Base-by-base conservation (phyloP, 768 basidiomycete genomes). In the Phlebiopsis gigantea region DNA sequence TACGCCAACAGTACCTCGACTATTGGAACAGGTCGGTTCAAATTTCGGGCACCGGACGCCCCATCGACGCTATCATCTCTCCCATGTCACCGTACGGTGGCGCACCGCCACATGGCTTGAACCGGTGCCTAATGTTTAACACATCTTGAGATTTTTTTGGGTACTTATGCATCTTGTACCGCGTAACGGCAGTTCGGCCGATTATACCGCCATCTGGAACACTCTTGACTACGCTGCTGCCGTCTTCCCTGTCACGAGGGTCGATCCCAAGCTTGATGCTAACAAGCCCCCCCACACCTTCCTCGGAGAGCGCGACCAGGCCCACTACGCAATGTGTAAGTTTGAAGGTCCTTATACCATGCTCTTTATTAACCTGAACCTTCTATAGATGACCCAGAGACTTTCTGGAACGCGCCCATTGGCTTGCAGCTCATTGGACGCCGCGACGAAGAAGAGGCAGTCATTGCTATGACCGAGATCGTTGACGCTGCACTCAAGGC, bases 371-470 rank as follows among this genome's bases (percentile, higher is more conserved):
- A n/a, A n/a, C n/a, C n/a, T n/a, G n/a, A n/a, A n/a, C n/a, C n/a
- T 22, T 45, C 42, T 39, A 8, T 55, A 87, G 88, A 88, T 62
- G 72, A 83, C 21, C 85, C 87, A 0, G 70, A 74, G 19, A 72
- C 66, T 0, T 88, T 79, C 66, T 68, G 67, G 55, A 77, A 81
- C 55, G 83, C 82, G 0, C 88, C 89, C 0, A 72, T 90, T 17
- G 70, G 74, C 5, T 66, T 91, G 28, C 89, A 91, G 66, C 65
- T 90, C 7, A 75, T 89, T 8, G 87, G 85, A 2, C 75, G 83
- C 44, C 86, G 84, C 5, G 71, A 82, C 56, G 89, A 90, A 63
- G 90, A 91, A 62, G 89, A 91, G 62, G 88, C 82, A 0, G 79
- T 88, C 1, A 78, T 90, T 51, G 78, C 74, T 0, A 82, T 90